Evolutionary conservation across 768 basidiomycete species (phyloP).

Genomic region (Piloderma croceum): DNA sequence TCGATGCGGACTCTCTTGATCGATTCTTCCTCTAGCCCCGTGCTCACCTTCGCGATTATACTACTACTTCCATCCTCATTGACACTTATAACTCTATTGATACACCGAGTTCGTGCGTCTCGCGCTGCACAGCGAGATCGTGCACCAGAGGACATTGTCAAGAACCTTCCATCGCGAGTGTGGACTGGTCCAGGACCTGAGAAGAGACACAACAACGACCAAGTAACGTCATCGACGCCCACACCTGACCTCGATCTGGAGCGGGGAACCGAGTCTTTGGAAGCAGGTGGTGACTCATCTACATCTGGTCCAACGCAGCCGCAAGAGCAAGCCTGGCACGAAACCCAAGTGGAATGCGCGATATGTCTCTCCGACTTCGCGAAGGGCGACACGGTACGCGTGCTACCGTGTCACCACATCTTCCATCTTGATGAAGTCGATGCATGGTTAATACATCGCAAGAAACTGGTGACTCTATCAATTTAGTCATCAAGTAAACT

Average conservation of each 20-base stretch:
- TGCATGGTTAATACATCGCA: constrained; percentile 86
- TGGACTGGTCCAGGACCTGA: constrained; percentile 82
- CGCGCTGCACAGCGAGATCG: constrained; percentile 80
- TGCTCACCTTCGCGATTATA: constrained; percentile 81
- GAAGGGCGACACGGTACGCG: constrained; percentile 84
- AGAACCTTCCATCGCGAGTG: constrained; percentile 72
- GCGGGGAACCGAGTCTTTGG: constrained; percentile 25
- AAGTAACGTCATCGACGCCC: constrained; percentile 23
- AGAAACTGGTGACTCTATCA: constrained; percentile 71
- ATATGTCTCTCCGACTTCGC: constrained; percentile 88
- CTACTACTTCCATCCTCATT: constrained; percentile 86
- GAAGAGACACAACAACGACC: constrained; percentile 48
- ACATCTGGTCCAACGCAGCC: constrained; percentile 12
- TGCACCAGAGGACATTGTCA: constrained; percentile 76
- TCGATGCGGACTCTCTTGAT: constrained; percentile 6
- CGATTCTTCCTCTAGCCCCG: constrained; percentile 46
- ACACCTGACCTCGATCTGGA: constrained; percentile 35
- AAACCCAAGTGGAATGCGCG: constrained; percentile 80
- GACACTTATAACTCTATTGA: constrained; percentile 82
- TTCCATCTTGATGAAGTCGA: constrained; percentile 92
- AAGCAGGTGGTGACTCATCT: constrained; percentile 8
- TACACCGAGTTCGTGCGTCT: constrained; percentile 82
- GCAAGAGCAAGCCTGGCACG: constrained; percentile 64
- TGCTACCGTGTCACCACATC: constrained; percentile 90
- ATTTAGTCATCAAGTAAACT: background rate